phyloP scores from a whole-genome alignment of 768 basidiomycete genomes.

The Holtermanniella nyarrowii region DNA sequence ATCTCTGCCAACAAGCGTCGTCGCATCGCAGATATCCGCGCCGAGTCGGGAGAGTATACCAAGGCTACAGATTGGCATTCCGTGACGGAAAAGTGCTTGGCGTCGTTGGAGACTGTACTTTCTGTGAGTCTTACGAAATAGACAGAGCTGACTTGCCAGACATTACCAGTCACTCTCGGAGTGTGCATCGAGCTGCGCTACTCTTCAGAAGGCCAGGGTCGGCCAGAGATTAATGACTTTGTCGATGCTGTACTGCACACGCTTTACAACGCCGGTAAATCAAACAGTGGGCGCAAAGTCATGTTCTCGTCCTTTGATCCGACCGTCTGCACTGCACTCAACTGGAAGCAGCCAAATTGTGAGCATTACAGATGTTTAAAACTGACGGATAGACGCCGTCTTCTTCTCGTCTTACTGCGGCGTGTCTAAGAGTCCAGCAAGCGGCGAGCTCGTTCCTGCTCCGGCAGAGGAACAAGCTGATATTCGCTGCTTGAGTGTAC shows the following conservation, averaged over 20 bases:
- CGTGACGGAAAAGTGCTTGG: conserved; percentile 44
- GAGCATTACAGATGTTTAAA: conserved; percentile 15
- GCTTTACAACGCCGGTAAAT: conserved; percentile 56
- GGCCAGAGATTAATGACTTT: conserved; percentile 57
- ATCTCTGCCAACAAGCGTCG: conserved; percentile 38
- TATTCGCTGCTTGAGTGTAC: conserved; percentile 55
- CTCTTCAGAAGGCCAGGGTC: conserved; percentile 49
- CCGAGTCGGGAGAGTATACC: conserved; percentile 3
- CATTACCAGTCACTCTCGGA: conserved; percentile 48
- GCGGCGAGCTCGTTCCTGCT: conserved; percentile 19
- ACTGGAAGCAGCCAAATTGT: conserved; percentile 99
- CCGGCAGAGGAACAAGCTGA: conserved; percentile 43
- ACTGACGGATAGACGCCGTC: conserved; percentile 51
- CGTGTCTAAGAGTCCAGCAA: conserved; percentile 39
- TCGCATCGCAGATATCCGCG: neutral
- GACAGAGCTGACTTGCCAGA: neutral
- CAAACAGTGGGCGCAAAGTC: conserved; percentile 58
- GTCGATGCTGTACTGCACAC: conserved; percentile 76
- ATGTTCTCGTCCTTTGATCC: conserved; percentile 90
- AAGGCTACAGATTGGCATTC: conserved; percentile 41
- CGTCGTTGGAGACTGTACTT: conserved; percentile 64
- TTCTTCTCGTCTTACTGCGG: conserved; percentile 89
- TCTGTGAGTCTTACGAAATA: conserved; percentile 47
- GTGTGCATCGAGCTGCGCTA: conserved; percentile 77
- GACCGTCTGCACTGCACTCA: conserved; percentile 75